Conservation (phyloP, 2,329 filamentous ascomycete genomes). For the Penicillium sp. region DNA sequence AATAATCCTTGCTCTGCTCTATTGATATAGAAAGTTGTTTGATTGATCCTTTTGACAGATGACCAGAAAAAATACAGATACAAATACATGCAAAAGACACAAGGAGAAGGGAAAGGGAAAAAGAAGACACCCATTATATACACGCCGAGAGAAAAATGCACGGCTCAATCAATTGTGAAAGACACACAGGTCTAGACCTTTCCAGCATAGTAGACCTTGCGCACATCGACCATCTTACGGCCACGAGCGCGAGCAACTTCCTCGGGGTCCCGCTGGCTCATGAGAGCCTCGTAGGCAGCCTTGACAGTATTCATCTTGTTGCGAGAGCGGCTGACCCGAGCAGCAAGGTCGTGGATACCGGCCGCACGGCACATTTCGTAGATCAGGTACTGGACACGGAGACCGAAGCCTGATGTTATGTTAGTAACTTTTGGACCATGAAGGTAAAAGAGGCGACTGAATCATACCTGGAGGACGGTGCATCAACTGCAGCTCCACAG, state of each 20-base stretch:
- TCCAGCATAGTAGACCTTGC: slow-evolving; percentile 96
- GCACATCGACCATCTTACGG: slow-evolving; percentile 92
- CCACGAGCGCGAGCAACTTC: slow-evolving; percentile 86
- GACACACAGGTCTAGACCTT: slow-evolving; percentile 55
- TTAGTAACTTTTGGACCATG: slow-evolving; percentile 4
- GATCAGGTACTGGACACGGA: slow-evolving; percentile 87
- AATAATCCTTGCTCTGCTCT: neutral
- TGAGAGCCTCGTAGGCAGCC: slow-evolving; percentile 80
- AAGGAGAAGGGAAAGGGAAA: slow-evolving; percentile 26
- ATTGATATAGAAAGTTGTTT: neutral
- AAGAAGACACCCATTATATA: slow-evolving; percentile 30
- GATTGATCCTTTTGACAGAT: slow-evolving; percentile 24
- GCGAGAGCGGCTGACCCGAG: slow-evolving; percentile 78
- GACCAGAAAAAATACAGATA: slow-evolving; percentile 29
- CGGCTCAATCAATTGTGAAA: slow-evolving; percentile 19
- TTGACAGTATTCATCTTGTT: slow-evolving; percentile 99
- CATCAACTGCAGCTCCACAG: slow-evolving; percentile 80
- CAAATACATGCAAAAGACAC: slow-evolving; percentile 37
- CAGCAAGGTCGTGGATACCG: slow-evolving; percentile 85
- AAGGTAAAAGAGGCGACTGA: neutral
- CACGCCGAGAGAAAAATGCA: slow-evolving; percentile 26
- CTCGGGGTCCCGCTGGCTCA: slow-evolving; percentile 83
- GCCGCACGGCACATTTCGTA: slow-evolving; percentile 90
- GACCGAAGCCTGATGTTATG: slow-evolving; percentile 74
- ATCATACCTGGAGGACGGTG: slow-evolving; percentile 81